phyloP scores from a whole-genome alignment of 2,329 filamentous ascomycete species.

The Talaromyces sp. region DNA sequence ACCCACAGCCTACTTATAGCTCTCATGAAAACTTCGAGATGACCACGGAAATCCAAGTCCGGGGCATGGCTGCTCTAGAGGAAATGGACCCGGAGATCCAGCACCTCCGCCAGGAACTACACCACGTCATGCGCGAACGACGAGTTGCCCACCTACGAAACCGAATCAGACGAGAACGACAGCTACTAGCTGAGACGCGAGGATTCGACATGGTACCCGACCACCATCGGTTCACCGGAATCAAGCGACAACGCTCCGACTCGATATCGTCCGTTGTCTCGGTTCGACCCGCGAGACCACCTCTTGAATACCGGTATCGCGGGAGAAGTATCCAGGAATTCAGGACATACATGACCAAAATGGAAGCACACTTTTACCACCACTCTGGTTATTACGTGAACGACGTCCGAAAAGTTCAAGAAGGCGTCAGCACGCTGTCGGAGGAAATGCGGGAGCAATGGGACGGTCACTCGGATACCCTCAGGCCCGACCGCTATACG shows the following conservation, averaged over 20 bases:
- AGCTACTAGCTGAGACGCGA: background rate
- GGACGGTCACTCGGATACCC: background rate
- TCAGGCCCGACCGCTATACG: background rate
- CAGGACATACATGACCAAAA: background rate
- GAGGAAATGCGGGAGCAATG: background rate
- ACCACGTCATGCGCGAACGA: background rate
- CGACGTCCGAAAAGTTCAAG: background rate
- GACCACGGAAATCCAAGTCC: background rate
- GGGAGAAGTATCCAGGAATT: constrained; percentile 1
- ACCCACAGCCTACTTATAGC: background rate
- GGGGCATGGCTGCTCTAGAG: background rate
- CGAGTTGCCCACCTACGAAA: background rate
- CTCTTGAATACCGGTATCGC: background rate
- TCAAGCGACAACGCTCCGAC: background rate
- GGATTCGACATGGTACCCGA: too few species aligned
- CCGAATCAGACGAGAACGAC: background rate
- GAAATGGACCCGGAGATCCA: background rate
- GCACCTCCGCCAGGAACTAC: background rate
- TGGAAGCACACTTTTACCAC: constrained; percentile 1
- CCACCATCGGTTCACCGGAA: background rate
- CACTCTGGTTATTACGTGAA: background rate
- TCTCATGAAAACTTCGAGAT: background rate
- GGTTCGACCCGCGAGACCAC: background rate
- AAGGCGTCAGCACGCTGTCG: background rate
- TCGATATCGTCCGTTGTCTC: background rate